Evolutionary conservation across 169 alveolate genomes (phyloP), one percentile per base, ranked within the genome.

Genomic region (Cryptosporidium parvum): DNA sequence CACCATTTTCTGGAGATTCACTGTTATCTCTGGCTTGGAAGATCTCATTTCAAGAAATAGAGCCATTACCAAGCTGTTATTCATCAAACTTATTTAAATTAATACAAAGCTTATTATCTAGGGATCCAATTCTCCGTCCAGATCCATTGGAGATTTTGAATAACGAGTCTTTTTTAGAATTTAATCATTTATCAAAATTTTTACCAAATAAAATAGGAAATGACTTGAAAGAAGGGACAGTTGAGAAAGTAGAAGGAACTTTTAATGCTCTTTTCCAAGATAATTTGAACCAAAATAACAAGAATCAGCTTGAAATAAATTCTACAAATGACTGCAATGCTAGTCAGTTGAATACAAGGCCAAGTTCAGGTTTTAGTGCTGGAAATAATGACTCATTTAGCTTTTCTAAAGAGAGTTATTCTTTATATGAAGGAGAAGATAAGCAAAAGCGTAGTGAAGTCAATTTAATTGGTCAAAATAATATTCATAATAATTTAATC

Each of bases 1-100:
- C 94, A 84, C 97, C 99, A 14, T 97, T 97, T 91, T 84, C 92
- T 45, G 97, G 97, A 23, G 96, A 95, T 85, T 86, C 93, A 23
- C 23, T 92, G 3, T 33, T 80, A 16, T 80, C 89, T 8, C 23
- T 80, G n/a, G 89, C 89, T 33, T 80, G 89, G 89, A 80, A 80
- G 31, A 80, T 80, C 18, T 80, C 89, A 48, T 80, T 80, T 62
- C 89, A 80, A 44, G 75, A 80, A 42, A 65, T 80, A 42, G 80
- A 80, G n/a, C 89, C 89, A 6, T 48, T 65, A 16, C 89, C 89
- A 8, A 59, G 35, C 14, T 80, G 89, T n/a, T 80, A 42, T 26
- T 80, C 89, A 5, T 37, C 33, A 21, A 73, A 80, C 2, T 62
- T 80, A 44, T 80, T 80, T 80, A n/a, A n/a, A 26, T 80, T 80